phyloP scores from a whole-genome alignment of 305 asterid species.

The Stenogyne calaminthoides region DNA sequence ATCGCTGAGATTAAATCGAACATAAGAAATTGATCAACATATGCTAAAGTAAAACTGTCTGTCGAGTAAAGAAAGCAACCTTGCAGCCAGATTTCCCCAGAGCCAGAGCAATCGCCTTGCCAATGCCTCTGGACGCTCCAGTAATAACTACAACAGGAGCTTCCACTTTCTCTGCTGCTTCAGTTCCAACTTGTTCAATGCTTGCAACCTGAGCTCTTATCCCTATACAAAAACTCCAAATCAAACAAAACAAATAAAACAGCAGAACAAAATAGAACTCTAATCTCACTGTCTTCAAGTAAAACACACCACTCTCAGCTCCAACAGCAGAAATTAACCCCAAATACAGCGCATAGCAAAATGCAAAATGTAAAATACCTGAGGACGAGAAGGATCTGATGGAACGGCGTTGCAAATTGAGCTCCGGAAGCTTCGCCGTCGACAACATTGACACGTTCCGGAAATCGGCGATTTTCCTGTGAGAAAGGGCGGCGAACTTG shows the following conservation, averaged over 20 bases:
- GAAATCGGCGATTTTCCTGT: slow-evolving; percentile 35
- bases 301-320: not conserved
- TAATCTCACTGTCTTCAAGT: not conserved
- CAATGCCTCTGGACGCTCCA: slow-evolving; percentile 96
- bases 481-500: slow-evolving; percentile 34
- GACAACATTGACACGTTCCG: slow-evolving; percentile 2
- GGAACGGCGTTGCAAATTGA: slow-evolving; percentile 46
- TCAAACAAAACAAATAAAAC: not conserved
- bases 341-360: not conserved
- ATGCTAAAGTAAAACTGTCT: not conserved
- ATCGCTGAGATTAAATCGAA: not conserved
- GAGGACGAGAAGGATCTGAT: slow-evolving; percentile 43
- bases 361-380: slow-evolving; percentile 24
- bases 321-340: not conserved
- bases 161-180: slow-evolving; percentile 56
- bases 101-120: slow-evolving; percentile 87
- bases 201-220: slow-evolving; percentile 70
- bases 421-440: slow-evolving; percentile 34
- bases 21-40: not conserved
- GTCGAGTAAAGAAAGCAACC: slow-evolving; percentile 42
- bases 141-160: slow-evolving; percentile 84
- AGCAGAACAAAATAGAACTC: not conserved
- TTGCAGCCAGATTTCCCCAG: slow-evolving; percentile 92
- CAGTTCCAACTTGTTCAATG: slow-evolving; percentile 48
- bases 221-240: slow-evolving; percentile 41